Conservation (phyloP, 495 filamentous ascomycete species). For the Cairneyella variabilis region DNA sequence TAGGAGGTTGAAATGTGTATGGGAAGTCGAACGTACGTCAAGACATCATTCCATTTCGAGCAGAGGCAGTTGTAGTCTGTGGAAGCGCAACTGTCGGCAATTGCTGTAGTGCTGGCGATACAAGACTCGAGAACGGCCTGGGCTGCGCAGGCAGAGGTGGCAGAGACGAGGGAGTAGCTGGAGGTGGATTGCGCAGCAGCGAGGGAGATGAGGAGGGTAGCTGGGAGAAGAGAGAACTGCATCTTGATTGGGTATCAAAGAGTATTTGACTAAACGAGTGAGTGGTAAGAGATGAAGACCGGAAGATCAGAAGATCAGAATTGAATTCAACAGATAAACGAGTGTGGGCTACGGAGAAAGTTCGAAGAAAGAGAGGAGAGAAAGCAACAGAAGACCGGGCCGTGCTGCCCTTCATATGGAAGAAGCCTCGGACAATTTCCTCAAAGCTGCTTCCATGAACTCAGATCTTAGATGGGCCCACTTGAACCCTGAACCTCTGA, state of each 20-base stretch:
- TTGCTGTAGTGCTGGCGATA: conserved; percentile 13
- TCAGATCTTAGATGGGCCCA: background rate
- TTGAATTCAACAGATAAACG: background rate
- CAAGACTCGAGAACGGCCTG: conserved; percentile 20
- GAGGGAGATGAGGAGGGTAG: conserved; percentile 17
- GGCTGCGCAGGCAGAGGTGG: conserved; percentile 17
- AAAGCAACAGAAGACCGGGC: background rate
- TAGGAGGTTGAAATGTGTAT: background rate
- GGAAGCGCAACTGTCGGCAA: conserved; percentile 8
- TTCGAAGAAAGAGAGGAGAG: background rate
- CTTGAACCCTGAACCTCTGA: background rate
- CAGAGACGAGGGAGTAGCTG: background rate
- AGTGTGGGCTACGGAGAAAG: background rate
- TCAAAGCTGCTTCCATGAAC: background rate
- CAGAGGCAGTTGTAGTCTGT: conserved; percentile 22
- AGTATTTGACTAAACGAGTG: background rate
- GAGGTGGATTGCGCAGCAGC: conserved; percentile 8
- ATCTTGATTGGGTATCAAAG: conserved; percentile 9
- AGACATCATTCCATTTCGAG: conserved; percentile 18
- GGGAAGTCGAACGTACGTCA: conserved; percentile 13
- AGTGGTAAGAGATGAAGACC: background rate
- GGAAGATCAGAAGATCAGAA: background rate
- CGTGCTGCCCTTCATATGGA: conserved; percentile 7
- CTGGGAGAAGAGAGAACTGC: conserved; percentile 16
- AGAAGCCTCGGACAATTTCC: conserved; percentile 9